Percentiles rank a stretch among this genome's conserved stretches.
Evolutionary conservation across 164 flowering plant species (phyloP).

Genomic region (Vitis amurensis): DNA sequence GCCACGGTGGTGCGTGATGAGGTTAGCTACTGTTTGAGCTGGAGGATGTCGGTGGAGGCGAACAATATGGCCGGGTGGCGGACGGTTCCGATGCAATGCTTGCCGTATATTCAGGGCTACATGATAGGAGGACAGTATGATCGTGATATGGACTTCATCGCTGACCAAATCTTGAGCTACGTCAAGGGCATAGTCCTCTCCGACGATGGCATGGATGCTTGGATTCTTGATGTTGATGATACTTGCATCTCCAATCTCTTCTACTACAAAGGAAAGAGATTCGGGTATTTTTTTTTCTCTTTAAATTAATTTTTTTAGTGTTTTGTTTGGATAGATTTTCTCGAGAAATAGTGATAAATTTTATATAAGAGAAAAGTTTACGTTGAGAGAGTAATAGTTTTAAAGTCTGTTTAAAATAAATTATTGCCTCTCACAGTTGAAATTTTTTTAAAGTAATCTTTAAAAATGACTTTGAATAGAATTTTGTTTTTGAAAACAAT

Average conservation of each 20-base stretch:
- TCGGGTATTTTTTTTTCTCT: conserved; percentile 49
- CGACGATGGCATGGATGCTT: conserved; percentile 67
- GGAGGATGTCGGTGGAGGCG: conserved; percentile 83
- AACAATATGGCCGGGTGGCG: conserved; percentile 68
- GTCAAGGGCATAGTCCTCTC: conserved; percentile 22
- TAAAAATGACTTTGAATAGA: too few relatives aligned
- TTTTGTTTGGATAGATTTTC: too few relatives aligned
- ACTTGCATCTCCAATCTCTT: conserved; percentile 77
- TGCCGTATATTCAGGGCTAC: conserved; percentile 47
- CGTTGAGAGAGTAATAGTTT: too few relatives aligned
- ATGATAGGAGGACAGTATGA: conserved; percentile 75
- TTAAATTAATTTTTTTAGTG: too few relatives aligned
- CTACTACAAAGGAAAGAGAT: conserved; percentile 55
- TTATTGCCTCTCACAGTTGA: too few relatives aligned
- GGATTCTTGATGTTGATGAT: conserved; percentile 85
- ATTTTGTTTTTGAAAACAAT: too few relatives aligned
- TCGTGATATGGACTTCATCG: conserved; percentile 45
- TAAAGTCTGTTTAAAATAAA: too few relatives aligned
- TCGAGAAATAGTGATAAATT: too few relatives aligned
- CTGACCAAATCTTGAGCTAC: conserved; percentile 46
- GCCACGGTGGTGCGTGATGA: not conserved
- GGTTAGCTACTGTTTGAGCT: conserved; percentile 56
- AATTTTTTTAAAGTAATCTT: too few relatives aligned
- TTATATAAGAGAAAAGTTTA: too few relatives aligned
- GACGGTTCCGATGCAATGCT: conserved; percentile 67